Conservation (phyloP, 2,329 filamentous ascomycete species). For the Aspergillus alliaceus region DNA sequence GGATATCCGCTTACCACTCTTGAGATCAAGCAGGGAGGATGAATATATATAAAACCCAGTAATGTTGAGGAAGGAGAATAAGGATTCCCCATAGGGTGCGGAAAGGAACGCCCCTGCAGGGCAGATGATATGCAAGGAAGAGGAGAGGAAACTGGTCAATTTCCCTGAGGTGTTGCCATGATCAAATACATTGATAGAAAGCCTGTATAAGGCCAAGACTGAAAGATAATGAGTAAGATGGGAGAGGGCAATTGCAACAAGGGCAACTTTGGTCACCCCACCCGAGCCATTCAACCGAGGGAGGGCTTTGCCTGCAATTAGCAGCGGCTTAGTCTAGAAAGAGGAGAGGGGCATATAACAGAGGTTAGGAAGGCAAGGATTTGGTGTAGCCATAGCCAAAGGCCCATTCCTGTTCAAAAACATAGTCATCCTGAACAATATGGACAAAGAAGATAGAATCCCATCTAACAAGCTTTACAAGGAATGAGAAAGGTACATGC, state of each 20-base stretch:
- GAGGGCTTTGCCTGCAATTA: slow-evolving; percentile 23
- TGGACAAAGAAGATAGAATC: slow-evolving; percentile 63
- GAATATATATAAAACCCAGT: slow-evolving; percentile 70
- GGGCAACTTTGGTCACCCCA: slow-evolving; percentile 24
- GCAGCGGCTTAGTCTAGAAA: not conserved
- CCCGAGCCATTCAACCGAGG: slow-evolving; percentile 18
- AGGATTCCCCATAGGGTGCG: slow-evolving; percentile 78
- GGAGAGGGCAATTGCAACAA: slow-evolving; percentile 66
- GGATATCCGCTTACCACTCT: slow-evolving; percentile 22
- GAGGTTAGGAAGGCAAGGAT: slow-evolving; percentile 40
- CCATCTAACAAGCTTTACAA: slow-evolving; percentile 57
- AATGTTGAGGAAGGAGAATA: slow-evolving; percentile 77
- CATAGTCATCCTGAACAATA: slow-evolving; percentile 54
- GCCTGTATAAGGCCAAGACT: slow-evolving; percentile 67
- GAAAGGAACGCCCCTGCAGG: slow-evolving; percentile 89
- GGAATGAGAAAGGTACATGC: slow-evolving; percentile 24
- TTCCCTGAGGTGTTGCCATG: slow-evolving; percentile 27
- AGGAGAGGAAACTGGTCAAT: slow-evolving; percentile 58
- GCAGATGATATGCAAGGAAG: slow-evolving; percentile 76
- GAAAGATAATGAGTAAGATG: slow-evolving; percentile 76
- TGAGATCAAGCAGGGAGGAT: slow-evolving; percentile 39
- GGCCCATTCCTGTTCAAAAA: slow-evolving; percentile 67
- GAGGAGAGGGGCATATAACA: slow-evolving; percentile 24
- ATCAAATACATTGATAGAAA: slow-evolving; percentile 60
- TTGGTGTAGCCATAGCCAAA: slow-evolving; percentile 59